Conservation (phyloP, 2,329 filamentous ascomycete species). For the Paraconiothyrium brasiliense region DNA sequence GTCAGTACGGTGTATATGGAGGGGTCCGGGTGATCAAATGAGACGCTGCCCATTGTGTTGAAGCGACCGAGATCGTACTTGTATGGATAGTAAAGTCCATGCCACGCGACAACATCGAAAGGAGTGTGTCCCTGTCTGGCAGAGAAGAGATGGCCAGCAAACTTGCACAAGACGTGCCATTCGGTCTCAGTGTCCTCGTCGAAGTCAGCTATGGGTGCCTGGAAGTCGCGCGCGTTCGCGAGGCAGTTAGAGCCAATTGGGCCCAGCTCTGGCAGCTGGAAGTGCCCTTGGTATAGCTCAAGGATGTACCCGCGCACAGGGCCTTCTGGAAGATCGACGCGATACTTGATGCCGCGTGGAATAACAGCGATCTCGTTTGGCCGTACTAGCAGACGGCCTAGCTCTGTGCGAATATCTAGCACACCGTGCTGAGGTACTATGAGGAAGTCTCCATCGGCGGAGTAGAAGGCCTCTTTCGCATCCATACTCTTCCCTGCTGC, state of each 20-base stretch:
- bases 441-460: slow-evolving; percentile 75
- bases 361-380: slow-evolving; percentile 75
- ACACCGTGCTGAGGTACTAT: slow-evolving; percentile 72
- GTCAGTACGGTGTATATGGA: slow-evolving; percentile 74
- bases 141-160: slow-evolving; percentile 68
- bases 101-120: slow-evolving; percentile 77
- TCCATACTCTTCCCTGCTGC: slow-evolving; percentile 82
- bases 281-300: slow-evolving; percentile 72
- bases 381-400: slow-evolving; percentile 70
- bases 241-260: slow-evolving; percentile 73
- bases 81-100: slow-evolving; percentile 72
- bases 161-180: slow-evolving; percentile 69
- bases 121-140: slow-evolving; percentile 71
- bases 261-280: slow-evolving; percentile 72
- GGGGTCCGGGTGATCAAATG: slow-evolving; percentile 72
- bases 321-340: slow-evolving; percentile 67
- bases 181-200: slow-evolving; percentile 64
- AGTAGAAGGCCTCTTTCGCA: slow-evolving; percentile 80
- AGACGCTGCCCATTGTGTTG: slow-evolving; percentile 65
- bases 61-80: slow-evolving; percentile 68
- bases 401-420: slow-evolving; percentile 74
- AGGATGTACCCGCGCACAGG: slow-evolving; percentile 72
- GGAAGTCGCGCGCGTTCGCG: slow-evolving; percentile 72
- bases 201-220: slow-evolving; percentile 67
- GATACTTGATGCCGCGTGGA: slow-evolving; percentile 71